phyloP scores from a whole-genome alignment of 495 filamentous ascomycete species.

The Hypoxylon rickii region DNA sequence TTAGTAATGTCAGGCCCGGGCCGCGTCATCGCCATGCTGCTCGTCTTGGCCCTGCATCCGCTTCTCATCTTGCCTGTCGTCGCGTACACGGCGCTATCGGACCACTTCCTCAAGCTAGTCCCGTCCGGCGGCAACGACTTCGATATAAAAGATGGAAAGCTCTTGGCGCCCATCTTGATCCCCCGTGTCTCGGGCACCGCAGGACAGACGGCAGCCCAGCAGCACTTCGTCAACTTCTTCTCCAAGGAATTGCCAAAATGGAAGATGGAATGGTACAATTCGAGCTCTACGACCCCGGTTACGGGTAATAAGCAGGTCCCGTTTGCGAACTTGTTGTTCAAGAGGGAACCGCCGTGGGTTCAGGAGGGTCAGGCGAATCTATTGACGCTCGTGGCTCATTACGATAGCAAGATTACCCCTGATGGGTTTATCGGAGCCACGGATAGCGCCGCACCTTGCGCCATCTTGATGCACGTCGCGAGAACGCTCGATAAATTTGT shows the following conservation, averaged over 20 bases:
- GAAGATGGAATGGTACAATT: conserved; percentile 83
- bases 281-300: conserved; percentile 76
- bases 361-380: conserved; percentile 72
- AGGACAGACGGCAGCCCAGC: conserved; percentile 72
- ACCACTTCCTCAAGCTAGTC: conserved; percentile 67
- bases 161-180: conserved; percentile 88
- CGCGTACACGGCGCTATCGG: conserved; percentile 76
- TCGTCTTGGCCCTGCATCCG: conserved; percentile 33
- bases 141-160: conserved; percentile 70
- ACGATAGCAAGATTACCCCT: conserved; percentile 82
- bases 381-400: conserved; percentile 90
- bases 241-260: conserved; percentile 71
- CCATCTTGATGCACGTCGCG: conserved; percentile 86
- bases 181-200: conserved; percentile 87
- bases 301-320: conserved; percentile 71
- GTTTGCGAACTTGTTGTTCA: conserved; percentile 84
- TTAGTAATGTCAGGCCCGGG: conserved; percentile 31
- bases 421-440: conserved; percentile 91
- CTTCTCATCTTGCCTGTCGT: conserved; percentile 46
- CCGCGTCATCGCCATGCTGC: conserved; percentile 27
- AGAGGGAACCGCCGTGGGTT: conserved; percentile 87
- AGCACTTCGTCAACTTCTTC: conserved; percentile 87
- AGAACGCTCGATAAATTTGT: conserved; percentile 77
- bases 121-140: conserved; percentile 77
- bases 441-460: conserved; percentile 92